These are phyloP conservation scores for Paracoccidioides lutzii DNA, from an alignment of 2,329 filamentous ascomycete species.

Conservation along the genomic window DNA sequence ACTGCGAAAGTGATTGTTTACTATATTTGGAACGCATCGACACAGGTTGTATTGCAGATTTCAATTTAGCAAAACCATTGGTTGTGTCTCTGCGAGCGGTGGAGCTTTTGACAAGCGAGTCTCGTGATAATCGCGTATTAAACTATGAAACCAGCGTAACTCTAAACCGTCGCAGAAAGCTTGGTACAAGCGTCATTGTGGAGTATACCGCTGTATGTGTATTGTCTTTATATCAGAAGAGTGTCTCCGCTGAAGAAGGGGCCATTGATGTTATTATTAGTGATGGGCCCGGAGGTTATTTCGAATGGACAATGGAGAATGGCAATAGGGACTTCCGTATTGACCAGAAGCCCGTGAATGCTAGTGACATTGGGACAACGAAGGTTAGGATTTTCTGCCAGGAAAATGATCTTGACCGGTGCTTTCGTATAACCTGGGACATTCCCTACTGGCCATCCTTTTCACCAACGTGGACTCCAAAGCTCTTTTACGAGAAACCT, in stretches of 20 bases:
- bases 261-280: not conserved
- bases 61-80: not conserved
- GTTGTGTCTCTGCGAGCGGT: not conserved
- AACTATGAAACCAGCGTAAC: not conserved
- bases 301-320: not conserved
- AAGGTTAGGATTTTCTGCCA: not conserved
- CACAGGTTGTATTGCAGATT: not conserved
- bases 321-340: not conserved
- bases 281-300: constrained; percentile 1
- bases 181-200: not conserved
- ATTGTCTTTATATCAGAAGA: not conserved
- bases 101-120: not conserved
- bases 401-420: not conserved
- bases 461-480: not conserved
- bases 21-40: not conserved
- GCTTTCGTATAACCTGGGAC: constrained; percentile 1
- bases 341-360: not conserved
- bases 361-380: not conserved
- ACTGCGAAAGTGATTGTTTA: not conserved
- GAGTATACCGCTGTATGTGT: not conserved
- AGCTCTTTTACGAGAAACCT: not conserved
- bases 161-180: not conserved
- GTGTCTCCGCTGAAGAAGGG: not conserved
- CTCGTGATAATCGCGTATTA: not conserved
- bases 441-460: not conserved